Conservation (phyloP, 345 rosid genomes). For the Eucalyptus pumila region DNA sequence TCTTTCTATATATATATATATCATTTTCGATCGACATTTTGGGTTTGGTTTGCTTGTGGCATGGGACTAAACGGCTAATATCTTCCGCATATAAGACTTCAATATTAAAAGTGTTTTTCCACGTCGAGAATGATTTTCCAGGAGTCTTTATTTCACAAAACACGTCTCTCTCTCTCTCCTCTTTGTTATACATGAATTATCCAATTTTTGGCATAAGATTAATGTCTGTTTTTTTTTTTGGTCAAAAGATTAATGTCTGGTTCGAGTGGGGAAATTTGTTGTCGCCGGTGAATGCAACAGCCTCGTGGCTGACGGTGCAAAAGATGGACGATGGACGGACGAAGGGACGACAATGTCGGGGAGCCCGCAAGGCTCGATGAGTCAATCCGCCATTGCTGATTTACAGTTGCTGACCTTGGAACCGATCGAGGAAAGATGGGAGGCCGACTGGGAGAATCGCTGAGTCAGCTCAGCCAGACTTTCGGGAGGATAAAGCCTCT, state of each 20-base stretch:
- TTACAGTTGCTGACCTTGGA: neutral
- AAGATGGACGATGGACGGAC: neutral
- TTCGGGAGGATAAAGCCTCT: neutral
- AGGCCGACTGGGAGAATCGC: neutral
- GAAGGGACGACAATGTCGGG: neutral
- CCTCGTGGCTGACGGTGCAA: neutral
- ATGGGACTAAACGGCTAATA: neutral
- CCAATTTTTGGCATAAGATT: neutral
- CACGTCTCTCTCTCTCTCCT: neutral
- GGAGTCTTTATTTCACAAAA: neutral
- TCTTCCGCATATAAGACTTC: neutral
- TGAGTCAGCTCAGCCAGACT: neutral
- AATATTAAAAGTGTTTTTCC: neutral
- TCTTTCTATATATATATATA: neutral
- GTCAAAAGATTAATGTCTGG: neutral
- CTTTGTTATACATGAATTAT: neutral
- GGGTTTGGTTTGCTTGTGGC: neutral
- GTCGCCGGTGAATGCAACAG: neutral
- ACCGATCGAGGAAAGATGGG: neutral
- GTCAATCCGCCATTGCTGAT: neutral
- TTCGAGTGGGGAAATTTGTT: neutral
- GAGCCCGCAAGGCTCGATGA: neutral
- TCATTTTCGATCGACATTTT: no score
- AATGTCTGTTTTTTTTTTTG: no score
- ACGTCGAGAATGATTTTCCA: neutral